Conservation (phyloP, 306 rosid species). For the Casuarina glauca region DNA sequence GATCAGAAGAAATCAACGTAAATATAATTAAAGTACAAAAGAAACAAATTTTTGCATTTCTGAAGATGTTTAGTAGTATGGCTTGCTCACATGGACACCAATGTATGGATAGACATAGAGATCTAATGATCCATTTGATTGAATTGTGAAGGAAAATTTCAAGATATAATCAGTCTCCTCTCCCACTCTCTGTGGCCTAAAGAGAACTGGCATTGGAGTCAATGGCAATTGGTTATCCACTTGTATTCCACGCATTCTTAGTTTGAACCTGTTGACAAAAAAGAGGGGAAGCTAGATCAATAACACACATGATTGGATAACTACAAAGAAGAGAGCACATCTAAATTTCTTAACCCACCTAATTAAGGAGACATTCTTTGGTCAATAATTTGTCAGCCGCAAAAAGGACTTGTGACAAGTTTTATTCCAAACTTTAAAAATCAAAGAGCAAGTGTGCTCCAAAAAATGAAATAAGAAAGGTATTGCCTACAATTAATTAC, state of each 20-base stretch:
- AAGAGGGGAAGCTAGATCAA: constrained; percentile 24
- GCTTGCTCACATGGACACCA: constrained; percentile 74
- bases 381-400: constrained; percentile 10
- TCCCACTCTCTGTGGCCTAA: constrained; percentile 83
- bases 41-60: constrained; percentile 9
- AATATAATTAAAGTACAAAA: constrained; percentile 13
- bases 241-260: constrained; percentile 85
- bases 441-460: background rate
- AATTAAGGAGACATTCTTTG: constrained; percentile 10
- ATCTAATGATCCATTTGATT: constrained; percentile 87
- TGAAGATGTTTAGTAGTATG: constrained; percentile 15
- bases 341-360: constrained; percentile 21
- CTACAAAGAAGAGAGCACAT: constrained; percentile 6
- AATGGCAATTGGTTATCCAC: constrained; percentile 95
- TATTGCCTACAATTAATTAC: background rate
- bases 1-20: constrained; percentile 30
- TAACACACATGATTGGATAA: constrained; percentile 13
- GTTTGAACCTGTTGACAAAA: constrained; percentile 65
- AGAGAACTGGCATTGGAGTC: constrained; percentile 94
- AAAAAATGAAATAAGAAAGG: background rate
- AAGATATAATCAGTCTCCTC: constrained; percentile 76
- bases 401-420: constrained; percentile 10
- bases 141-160: constrained; percentile 84
- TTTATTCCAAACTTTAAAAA: background rate
- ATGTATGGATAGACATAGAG: constrained; percentile 89